Conservation (phyloP, 169 alveolate species). For the Plasmodium vivax region DNA sequence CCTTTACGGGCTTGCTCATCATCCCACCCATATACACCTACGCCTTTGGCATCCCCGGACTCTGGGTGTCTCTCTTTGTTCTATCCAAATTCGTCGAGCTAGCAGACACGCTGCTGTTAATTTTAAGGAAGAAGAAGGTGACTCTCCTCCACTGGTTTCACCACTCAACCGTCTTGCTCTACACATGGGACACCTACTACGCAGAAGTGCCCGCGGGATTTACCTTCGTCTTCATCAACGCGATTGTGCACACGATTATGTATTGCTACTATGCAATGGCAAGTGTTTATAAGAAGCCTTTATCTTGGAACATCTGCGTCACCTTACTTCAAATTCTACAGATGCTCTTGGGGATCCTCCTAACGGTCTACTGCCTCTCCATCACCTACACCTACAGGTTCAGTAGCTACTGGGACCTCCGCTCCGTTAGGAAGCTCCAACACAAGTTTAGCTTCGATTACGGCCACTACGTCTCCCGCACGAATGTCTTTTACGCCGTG, state of each 20-base stretch:
- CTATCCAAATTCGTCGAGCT: slow-evolving; percentile 88
- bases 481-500: slow-evolving; percentile 71
- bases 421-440: background rate
- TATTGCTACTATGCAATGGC: slow-evolving; percentile 86
- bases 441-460: slow-evolving; percentile 49
- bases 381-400: slow-evolving; percentile 42
- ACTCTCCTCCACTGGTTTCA: slow-evolving; percentile 89
- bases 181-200: slow-evolving; percentile 89
- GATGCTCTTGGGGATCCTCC: slow-evolving; percentile 82
- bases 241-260: slow-evolving; percentile 88
- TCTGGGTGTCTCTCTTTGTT: slow-evolving; percentile 85
- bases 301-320: slow-evolving; percentile 84
- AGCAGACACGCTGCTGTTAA: slow-evolving; percentile 85
- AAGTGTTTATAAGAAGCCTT: slow-evolving; percentile 78
- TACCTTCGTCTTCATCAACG: slow-evolving; percentile 83
- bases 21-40: slow-evolving; percentile 82
- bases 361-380: slow-evolving; percentile 61
- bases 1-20: slow-evolving; percentile 80
- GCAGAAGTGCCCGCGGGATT: slow-evolving; percentile 88
- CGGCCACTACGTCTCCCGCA: slow-evolving; percentile 74
- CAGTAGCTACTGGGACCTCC: slow-evolving; percentile 40
- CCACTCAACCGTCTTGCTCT: slow-evolving; percentile 88
- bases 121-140: slow-evolving; percentile 81
- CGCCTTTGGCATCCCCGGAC: slow-evolving; percentile 85
- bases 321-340: slow-evolving; percentile 85